Conservation (phyloP, 805 yeast genomes). For the Starmerella gropengiesseri region DNA sequence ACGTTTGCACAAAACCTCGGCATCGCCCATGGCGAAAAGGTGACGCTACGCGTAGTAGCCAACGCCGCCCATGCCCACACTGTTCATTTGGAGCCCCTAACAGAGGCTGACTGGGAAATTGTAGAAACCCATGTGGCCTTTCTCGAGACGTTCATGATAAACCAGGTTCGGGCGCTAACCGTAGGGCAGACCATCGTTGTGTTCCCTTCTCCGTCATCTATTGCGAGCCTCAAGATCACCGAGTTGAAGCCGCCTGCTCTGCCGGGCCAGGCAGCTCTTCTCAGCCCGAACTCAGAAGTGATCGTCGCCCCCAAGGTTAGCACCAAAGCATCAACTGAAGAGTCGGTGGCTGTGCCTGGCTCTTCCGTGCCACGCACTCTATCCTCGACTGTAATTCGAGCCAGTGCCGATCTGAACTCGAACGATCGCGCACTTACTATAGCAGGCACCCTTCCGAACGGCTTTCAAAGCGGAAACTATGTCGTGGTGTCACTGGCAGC, state of each 20-base stretch:
- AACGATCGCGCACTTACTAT: background rate
- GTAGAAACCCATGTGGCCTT: conserved; percentile 71
- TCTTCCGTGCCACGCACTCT: background rate
- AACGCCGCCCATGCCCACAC: conserved; percentile 44
- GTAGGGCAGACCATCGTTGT: conserved; percentile 50
- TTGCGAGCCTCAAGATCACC: conserved; percentile 48
- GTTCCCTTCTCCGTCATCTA: conserved; percentile 51
- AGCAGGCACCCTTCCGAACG: background rate
- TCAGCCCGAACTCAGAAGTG: conserved; percentile 56
- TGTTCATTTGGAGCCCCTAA: conserved; percentile 66
- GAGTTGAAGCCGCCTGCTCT: conserved; percentile 32
- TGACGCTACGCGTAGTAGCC: conserved; percentile 39
- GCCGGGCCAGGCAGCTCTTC: conserved; percentile 34
- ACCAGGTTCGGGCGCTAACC: conserved; percentile 70
- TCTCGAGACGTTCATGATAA: conserved; percentile 61
- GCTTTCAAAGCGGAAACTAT: background rate
- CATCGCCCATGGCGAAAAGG: conserved; percentile 35
- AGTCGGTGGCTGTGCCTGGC: background rate
- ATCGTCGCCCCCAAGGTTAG: conserved; percentile 66
- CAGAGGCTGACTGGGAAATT: conserved; percentile 79
- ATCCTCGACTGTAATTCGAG: background rate
- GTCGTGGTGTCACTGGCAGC: background rate
- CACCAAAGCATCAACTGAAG: background rate
- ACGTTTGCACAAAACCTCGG: conserved; percentile 45
- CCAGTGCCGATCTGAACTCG: background rate